Base-by-base conservation (phyloP, 805 yeast species). In the Spathaspora passalidarum region DNA sequence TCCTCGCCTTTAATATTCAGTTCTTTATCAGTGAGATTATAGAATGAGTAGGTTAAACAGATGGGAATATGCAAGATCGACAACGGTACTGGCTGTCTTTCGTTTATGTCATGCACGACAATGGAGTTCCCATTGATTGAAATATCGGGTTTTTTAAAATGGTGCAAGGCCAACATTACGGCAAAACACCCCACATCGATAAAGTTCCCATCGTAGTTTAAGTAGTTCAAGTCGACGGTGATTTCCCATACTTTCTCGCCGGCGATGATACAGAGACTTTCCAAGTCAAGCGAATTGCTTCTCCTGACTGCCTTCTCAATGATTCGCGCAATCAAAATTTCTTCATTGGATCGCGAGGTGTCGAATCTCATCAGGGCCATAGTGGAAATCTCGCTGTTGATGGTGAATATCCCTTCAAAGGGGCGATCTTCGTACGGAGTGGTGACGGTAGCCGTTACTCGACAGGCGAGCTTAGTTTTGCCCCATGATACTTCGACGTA, bases 201-300 rank as follows among this genome's bases (percentile, higher is more conserved):
- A 40, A 94, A 77, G 16, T 95, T 95, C 36, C 99, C 99, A 65
- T 94, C 99, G 59, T 81, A 89, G 60, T 90, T 86, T 47, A 94
- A 66, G 56, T 88, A 87, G 59, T 90, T 96, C 14, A 94, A 81
- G 60, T 91, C 97, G 0, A 95, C 97, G 47, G 95, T 78, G 10
- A 94, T 73, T 46, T 82, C 76, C 99, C 99, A 94, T 60, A 96
- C 90, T 53, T 88, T 84, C 44, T 82, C 78, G 2, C 97, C 98
- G 0, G 97, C 96, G 18, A 87, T 79, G 38, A 94, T 88, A 68
- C 98, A 92, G 38, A 94, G 68, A 41, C 88, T 81, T 62, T 94
- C 99, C 36, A 92, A 75, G 65, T 94, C 99, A 38, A 94, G 68
- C 0, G 98, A 96, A 50, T 87, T 87, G 1, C 96, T 86, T 59